Evolutionary conservation across 768 basidiomycete species (phyloP).

Genomic region (Tylopilus felleus): DNA sequence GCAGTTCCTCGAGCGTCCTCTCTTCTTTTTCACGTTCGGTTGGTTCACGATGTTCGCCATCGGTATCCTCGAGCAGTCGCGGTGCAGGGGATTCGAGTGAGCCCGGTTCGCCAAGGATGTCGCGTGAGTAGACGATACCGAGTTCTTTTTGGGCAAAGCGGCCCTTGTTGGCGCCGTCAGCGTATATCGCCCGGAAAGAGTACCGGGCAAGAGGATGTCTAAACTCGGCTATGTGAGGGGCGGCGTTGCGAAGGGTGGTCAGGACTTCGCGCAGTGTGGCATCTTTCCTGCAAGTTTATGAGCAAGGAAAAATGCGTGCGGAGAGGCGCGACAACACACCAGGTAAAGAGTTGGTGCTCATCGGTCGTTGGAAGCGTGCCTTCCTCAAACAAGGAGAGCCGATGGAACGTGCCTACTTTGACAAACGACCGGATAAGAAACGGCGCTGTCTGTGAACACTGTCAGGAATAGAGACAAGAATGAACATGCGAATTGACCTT

Average conservation of each 20-base stretch:
- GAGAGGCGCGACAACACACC: conserved; percentile 41
- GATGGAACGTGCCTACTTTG: conserved; percentile 77
- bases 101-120: conserved; percentile 80
- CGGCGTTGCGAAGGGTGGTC: conserved; percentile 69
- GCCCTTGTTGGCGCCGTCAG: conserved; percentile 69
- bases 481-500: conserved; percentile 37
- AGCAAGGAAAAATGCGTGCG: not conserved
- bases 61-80: conserved; percentile 53
- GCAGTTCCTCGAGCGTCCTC: conserved; percentile 72
- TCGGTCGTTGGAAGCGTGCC: conserved; percentile 73
- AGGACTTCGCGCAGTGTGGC: conserved; percentile 77
- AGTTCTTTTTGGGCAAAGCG: conserved; percentile 75
- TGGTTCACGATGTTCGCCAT: conserved; percentile 29
- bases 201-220: conserved; percentile 80
- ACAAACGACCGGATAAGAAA: conserved; percentile 82
- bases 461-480: not conserved
- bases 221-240: conserved; percentile 67
- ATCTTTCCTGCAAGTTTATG: conserved; percentile 57
- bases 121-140: conserved; percentile 78
- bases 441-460: conserved; percentile 56
- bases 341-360: conserved; percentile 80
- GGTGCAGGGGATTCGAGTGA: conserved; percentile 54
- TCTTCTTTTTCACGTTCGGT: conserved; percentile 57
- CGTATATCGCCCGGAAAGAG: conserved; percentile 76
- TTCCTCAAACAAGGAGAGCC: conserved; percentile 72